A percentile compares a stretch with the other conserved stretches of the same genome.
Conservation (phyloP, 176 grass and related monocot genomes). For the Bonia amplexicaulis region DNA sequence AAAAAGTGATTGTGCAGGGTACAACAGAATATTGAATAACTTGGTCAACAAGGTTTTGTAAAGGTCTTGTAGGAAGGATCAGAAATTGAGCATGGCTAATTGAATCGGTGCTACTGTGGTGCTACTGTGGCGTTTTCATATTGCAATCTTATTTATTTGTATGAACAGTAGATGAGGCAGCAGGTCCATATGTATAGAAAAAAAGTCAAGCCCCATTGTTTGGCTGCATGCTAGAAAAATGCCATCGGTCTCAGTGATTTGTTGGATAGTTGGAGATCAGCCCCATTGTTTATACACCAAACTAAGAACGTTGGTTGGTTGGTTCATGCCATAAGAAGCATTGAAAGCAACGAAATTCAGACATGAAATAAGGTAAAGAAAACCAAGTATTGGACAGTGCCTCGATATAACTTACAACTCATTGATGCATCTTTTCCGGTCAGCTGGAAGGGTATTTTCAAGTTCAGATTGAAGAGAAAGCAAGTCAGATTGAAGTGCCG, state of each 20-base stretch:
- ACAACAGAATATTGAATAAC: slow-evolving; percentile 24
- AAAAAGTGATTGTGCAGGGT: neutral
- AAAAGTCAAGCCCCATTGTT: neutral
- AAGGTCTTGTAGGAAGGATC: neutral
- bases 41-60: neutral
- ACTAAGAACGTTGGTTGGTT: neutral
- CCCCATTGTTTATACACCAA: neutral
- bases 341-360: neutral
- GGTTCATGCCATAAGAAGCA: slow-evolving; percentile 3
- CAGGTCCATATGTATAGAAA: neutral
- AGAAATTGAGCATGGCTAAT: slow-evolving; percentile 9
- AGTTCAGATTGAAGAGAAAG: slow-evolving; percentile 88
- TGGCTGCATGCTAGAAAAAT: neutral
- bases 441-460: slow-evolving; percentile 81
- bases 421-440: slow-evolving; percentile 92
- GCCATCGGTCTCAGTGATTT: neutral
- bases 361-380: slow-evolving; percentile 4
- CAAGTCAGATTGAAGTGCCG: slow-evolving; percentile 74
- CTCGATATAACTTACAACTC: slow-evolving; percentile 65
- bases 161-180: neutral
- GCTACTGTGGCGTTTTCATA: neutral
- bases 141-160: neutral
- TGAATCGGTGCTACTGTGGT: neutral
- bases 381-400: neutral
- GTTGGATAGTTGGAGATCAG: neutral